Evolutionary conservation across 352 stramenopile species (phyloP).

Genomic region (Globisporangium acanthophoron): DNA sequence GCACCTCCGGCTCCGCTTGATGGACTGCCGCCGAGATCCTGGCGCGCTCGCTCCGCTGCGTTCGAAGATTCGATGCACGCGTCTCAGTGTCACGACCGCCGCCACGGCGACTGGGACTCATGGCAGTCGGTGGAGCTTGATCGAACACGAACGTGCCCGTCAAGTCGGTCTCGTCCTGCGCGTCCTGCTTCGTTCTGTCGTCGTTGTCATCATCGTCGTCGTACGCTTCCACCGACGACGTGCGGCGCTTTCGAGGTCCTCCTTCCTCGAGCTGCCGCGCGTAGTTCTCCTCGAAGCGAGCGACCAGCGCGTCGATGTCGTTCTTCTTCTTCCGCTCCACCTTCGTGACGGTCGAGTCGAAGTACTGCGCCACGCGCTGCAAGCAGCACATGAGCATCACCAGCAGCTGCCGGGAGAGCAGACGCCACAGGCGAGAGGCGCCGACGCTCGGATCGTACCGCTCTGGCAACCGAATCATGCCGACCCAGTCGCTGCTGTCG

Average conservation of each 20-base stretch:
- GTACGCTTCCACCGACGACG: conserved; percentile 48
- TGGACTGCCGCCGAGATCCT: background rate
- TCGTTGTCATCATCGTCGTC: conserved; percentile 47
- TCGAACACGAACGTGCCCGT: conserved; percentile 7
- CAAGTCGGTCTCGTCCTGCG: conserved; percentile 15
- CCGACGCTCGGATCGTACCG: conserved; percentile 24
- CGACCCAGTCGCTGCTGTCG: conserved; percentile 54
- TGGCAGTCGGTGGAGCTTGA: background rate
- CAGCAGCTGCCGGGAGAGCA: conserved; percentile 48
- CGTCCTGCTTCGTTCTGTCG: conserved; percentile 30
- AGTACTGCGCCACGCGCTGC: conserved; percentile 69
- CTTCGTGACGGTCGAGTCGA: conserved; percentile 41
- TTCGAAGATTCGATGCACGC: background rate
- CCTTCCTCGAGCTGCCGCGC: conserved; percentile 35
- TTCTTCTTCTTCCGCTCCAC: conserved; percentile 28
- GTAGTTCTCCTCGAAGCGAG: conserved; percentile 46
- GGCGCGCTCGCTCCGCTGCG: background rate
- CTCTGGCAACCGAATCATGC: conserved; percentile 44
- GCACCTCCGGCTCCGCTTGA: background rate
- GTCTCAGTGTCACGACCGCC: background rate
- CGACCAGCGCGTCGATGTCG: conserved; percentile 29
- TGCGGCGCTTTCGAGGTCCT: conserved; percentile 24
- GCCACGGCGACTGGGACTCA: conserved; percentile 1
- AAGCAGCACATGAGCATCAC: conserved; percentile 72
- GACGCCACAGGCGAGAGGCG: conserved; percentile 39